Evolutionary conservation across 176 grass and related monocot genomes (phyloP).

Genomic region (Urochloa ruziziensis): DNA sequence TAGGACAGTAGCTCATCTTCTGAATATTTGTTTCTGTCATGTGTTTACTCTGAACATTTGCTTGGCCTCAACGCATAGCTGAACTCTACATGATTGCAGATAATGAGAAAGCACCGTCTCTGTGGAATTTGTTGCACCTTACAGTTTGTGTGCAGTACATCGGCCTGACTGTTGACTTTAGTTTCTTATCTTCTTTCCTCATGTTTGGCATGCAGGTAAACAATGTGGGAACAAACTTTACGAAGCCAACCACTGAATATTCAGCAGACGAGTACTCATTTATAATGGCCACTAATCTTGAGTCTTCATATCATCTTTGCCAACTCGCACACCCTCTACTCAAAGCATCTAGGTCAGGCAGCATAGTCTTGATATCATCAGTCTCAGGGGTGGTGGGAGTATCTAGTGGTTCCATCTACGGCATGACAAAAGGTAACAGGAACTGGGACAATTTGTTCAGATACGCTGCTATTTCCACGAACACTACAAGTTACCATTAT

Average conservation of each 20-base stretch:
- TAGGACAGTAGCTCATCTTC: background rate
- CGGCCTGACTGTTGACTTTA: background rate
- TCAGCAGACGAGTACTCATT: slow-evolving; percentile 62
- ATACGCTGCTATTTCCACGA: background rate
- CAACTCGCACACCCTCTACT: slow-evolving; percentile 81
- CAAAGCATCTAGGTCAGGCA: slow-evolving; percentile 62
- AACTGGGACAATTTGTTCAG: background rate
- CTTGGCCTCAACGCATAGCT: background rate
- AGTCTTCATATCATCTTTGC: slow-evolving; percentile 66
- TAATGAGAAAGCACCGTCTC: background rate
- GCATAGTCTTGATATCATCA: slow-evolving; percentile 76
- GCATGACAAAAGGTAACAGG: slow-evolving; percentile 53
- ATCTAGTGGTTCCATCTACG: slow-evolving; percentile 31
- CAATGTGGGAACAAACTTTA: slow-evolving; percentile 73
- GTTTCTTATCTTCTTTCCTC: background rate
- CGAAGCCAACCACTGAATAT: slow-evolving; percentile 50
- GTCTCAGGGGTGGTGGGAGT: slow-evolving; percentile 24
- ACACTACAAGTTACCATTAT: background rate
- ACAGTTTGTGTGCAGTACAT: background rate
- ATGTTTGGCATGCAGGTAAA: slow-evolving; percentile 46
- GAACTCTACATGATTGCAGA: background rate
- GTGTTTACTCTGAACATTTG: background rate
- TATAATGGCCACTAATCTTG: slow-evolving; percentile 69
- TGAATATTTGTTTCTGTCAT: background rate
- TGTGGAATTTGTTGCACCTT: background rate